Evolutionary conservation across 495 filamentous ascomycete species (phyloP), one percentile per base, ranked within the genome.

Genomic region (Recurvomyces mirabilis): DNA sequence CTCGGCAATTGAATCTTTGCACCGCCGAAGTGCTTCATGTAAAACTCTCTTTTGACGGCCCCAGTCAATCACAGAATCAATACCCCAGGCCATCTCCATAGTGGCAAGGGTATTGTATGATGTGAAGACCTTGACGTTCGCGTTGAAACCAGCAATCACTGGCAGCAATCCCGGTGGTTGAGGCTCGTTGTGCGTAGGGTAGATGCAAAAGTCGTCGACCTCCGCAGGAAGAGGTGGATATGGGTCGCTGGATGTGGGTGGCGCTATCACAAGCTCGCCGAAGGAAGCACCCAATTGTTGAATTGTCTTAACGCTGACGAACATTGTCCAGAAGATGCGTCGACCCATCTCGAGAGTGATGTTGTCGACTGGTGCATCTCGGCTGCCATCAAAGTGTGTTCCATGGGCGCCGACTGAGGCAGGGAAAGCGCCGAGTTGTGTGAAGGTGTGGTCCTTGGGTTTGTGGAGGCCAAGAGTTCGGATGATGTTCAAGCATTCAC

Each of bases 181-280:
- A 2, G 64, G 63, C 22, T 75, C 65, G 35, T 82, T 68, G 43
- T 81, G 73, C 2, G 71, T 70, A 0, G 74, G 49, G 39, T 73
- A 76, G 36, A 94, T 77, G 46, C 71, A 87, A 23, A 79, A 74
- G 53, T 94, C 86, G 53, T 94, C 87, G 2, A 87, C 66, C 48
- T 88, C 84, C 4, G 74, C 55, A 0, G 87, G 87, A 1, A 85
- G 63, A n/a, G 84, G 83, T 1, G 87, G 86, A 58, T 88, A 87
- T 3, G 77, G 81, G 21, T 84, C 74, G 15, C 67, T 74, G 3
- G 77, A 71, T 0, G 84, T 91, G 19, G 77, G 73, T 2, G 84
- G 82, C 24, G 79, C 73, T 7, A 91, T 68, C 12, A 77, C 63
- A 11, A 83, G 60, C 41, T 79, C 78, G 31, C 70, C 72, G 34